phyloP scores from a whole-genome alignment of 306 rosid genomes.

The Vigna radiata region DNA sequence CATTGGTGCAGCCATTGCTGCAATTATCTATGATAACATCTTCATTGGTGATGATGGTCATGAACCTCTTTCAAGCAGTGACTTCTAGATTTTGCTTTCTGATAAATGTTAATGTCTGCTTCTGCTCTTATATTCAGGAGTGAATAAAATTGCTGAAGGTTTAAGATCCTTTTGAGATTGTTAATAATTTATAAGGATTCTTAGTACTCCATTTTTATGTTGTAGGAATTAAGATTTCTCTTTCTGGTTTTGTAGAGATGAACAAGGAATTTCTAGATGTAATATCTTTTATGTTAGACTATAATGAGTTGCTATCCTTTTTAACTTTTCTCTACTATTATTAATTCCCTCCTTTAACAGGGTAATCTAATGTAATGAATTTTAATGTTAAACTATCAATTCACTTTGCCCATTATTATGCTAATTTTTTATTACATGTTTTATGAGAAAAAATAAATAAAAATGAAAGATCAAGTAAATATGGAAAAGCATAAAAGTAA shows the following conservation, averaged over 20 bases:
- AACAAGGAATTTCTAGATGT: conserved; percentile 18
- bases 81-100: conserved; percentile 46
- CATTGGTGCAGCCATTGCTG: conserved; percentile 69
- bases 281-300: conserved; percentile 1
- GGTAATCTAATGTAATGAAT: too few relatives aligned
- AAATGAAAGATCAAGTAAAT: too few relatives aligned
- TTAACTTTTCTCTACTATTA: neutral
- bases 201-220: conserved; percentile 14
- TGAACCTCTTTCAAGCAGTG: conserved; percentile 55
- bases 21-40: conserved; percentile 68
- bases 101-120: neutral
- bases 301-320: neutral
- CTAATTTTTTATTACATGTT: too few relatives aligned
- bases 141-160: conserved; percentile 39
- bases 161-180: conserved; percentile 30
- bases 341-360: neutral
- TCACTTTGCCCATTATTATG: too few relatives aligned
- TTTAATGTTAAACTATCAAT: too few relatives aligned
- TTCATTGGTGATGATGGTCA: conserved; percentile 64
- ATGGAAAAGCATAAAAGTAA: too few relatives aligned
- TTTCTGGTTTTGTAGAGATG: conserved; percentile 28
- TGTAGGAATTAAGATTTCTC: conserved; percentile 21
- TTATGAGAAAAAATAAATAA: too few relatives aligned
- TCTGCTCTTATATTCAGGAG: conserved; percentile 13
- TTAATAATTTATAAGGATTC: conserved; percentile 5